These are phyloP conservation scores for Aspergillus latus DNA, from an alignment of 2,329 filamentous ascomycete genomes.

Conservation along the genomic window DNA sequence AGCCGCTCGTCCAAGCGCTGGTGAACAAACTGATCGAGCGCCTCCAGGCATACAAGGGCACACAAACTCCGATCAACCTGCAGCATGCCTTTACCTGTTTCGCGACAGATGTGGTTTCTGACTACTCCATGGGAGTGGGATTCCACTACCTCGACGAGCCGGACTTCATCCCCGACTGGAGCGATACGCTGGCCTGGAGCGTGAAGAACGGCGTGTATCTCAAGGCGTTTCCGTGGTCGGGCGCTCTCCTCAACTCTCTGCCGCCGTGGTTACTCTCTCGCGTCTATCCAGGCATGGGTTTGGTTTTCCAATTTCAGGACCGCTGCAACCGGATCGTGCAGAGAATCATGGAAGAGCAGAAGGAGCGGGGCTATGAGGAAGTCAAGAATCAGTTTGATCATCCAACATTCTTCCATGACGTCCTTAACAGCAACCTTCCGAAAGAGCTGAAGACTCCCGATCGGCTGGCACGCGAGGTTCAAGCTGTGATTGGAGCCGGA, in stretches of 20 bases:
- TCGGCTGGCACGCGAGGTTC: slow-evolving; percentile 33
- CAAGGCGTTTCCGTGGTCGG: slow-evolving; percentile 17
- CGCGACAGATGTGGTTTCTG: slow-evolving; percentile 47
- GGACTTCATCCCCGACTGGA: slow-evolving; percentile 29
- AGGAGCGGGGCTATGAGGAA: slow-evolving; percentile 1
- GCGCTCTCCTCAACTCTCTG: slow-evolving; percentile 3
- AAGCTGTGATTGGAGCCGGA: slow-evolving; percentile 32
- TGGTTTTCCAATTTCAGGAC: slow-evolving; percentile 18
- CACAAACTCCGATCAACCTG: slow-evolving; percentile 12
- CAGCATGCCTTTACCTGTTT: slow-evolving; percentile 38
- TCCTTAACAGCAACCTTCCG: slow-evolving; percentile 29
- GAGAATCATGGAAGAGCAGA: slow-evolving; percentile 22
- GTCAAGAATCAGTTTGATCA: slow-evolving; percentile 11
- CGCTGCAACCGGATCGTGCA: slow-evolving; percentile 15
- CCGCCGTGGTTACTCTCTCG: slow-evolving; percentile 7
- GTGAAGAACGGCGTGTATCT: slow-evolving; percentile 18
- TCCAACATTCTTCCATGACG: slow-evolving; percentile 33
- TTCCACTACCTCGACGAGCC: slow-evolving; percentile 28
- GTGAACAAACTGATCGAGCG: slow-evolving; percentile 23
- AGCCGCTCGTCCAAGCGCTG: slow-evolving; percentile 19
- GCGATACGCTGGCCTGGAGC: slow-evolving; percentile 21
- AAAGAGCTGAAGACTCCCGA: slow-evolving; percentile 34
- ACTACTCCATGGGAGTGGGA: slow-evolving; percentile 32
- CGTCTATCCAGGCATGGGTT: slow-evolving; percentile 12
- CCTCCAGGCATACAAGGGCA: slow-evolving; percentile 16